Base-by-base conservation (phyloP, 2,329 filamentous ascomycete genomes). In the Arthrobotrys pseudoclavata region DNA sequence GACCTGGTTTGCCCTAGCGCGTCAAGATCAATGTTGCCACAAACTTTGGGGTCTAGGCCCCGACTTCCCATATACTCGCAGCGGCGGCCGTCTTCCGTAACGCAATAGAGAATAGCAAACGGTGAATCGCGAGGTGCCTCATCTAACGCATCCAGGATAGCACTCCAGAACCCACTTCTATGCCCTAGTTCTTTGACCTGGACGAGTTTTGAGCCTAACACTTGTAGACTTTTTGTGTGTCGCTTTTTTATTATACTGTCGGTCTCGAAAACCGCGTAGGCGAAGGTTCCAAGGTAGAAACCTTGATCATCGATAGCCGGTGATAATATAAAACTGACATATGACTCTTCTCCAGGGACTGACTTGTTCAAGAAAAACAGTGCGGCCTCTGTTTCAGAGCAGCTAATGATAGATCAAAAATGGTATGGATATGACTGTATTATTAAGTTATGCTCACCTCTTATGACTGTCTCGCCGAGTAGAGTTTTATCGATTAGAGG, bases 311-410 rank as follows among this genome's bases (percentile, higher is more conserved):
- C 79, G 26, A 79, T 52, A 2, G 81, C 77, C n/a, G 80, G 76
- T 10, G 68, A 80, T n/a, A 81, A 61, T 2, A 79, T 76, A 50
- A 81, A 80, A 40, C 80, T 79, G 18, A 80, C 79, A 61, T 81
- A 81, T 9, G 75, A 77, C 42, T 81, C 80, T 40, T 76, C 69
- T 78, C 80, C 50, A 52, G 26, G 37, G 45, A 78, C 63, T 9
- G 72, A 76, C 40, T 70, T 76, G 26, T 76, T 76, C 0, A 76
- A 42, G 45, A 70, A 70, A 45, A 76, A 76, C 12, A 76, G 42
- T 18, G 72, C 72, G 22, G 72, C 72, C 10, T 76, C 72, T 76
- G n/a, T 24, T 4, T 47, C 13, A 15, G 4, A 10, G 26, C 12
- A 48, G 22, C 61, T 15, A 45, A n/a, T 15, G 18, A 26, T 18